These are phyloP conservation scores for Luvunga scandens DNA, from an alignment of 345 rosid species.

Conservation along the genomic window DNA sequence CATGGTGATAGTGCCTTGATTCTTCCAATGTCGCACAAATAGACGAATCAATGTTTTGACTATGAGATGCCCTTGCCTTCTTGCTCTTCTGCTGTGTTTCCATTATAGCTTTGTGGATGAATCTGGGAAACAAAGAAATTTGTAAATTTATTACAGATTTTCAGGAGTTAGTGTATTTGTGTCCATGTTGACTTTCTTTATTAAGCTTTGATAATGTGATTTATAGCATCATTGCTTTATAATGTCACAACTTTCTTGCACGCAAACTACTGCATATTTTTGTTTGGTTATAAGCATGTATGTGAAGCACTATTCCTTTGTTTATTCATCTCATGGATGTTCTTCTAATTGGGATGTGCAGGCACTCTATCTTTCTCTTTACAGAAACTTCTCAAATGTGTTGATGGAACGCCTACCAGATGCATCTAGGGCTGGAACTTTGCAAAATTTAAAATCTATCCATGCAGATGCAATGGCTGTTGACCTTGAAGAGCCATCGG, in stretches of 20 bases:
- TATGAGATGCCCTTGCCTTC: no score
- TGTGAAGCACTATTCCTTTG: neutral
- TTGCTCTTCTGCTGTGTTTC: no score
- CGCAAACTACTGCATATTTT: neutral
- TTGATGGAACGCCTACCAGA: slow-evolving; percentile 81
- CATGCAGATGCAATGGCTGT: slow-evolving; percentile 52
- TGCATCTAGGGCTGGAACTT: slow-evolving; percentile 53
- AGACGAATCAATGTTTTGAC: neutral
- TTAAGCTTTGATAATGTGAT: neutral
- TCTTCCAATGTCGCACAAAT: neutral
- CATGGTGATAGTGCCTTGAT: neutral
- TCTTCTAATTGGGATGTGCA: slow-evolving; percentile 24
- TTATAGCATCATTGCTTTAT: neutral
- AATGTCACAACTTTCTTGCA: neutral
- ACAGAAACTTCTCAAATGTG: slow-evolving; percentile 62
- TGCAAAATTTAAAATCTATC: slow-evolving; percentile 56
- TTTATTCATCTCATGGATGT: neutral
- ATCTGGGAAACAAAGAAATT: neutral
- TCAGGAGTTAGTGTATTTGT: neutral
- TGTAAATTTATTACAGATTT: neutral
- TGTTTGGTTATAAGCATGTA: neutral
- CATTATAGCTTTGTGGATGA: neutral
- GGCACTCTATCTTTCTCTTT: slow-evolving; percentile 68
- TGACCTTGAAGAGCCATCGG: slow-evolving; percentile 49
- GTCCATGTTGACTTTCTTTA: neutral